These are phyloP conservation scores for Serendipita sp. DNA, from an alignment of 768 basidiomycete genomes.

Conservation along the genomic window DNA sequence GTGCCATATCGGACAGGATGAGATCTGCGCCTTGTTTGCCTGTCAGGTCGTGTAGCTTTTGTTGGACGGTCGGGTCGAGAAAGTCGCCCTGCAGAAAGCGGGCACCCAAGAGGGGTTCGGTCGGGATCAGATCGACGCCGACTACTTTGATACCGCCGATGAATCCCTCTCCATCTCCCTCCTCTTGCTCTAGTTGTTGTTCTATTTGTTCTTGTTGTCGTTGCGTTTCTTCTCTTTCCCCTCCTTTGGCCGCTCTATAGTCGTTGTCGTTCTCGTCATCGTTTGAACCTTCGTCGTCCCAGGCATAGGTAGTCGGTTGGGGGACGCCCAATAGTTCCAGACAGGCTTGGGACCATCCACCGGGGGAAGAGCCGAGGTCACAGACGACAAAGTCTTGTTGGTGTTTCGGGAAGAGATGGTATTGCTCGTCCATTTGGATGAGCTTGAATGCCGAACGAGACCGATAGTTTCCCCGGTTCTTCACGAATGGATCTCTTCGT, in stretches of 20 bases:
- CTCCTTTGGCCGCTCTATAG: neutral
- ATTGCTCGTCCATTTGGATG: slow-evolving; percentile 52
- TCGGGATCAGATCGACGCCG: slow-evolving; percentile 66
- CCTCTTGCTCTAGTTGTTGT: slow-evolving; percentile 15
- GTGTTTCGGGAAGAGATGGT: slow-evolving; percentile 33
- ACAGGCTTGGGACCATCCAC: slow-evolving; percentile 87
- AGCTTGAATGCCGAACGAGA: slow-evolving; percentile 90
- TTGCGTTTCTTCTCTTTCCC: neutral
- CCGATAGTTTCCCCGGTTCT: slow-evolving; percentile 44
- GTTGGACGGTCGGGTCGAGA: slow-evolving; percentile 36
- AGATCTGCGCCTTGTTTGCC: slow-evolving; percentile 44
- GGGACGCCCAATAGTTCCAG: slow-evolving; percentile 36
- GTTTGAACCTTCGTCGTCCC: slow-evolving; percentile 2
- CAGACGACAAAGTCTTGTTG: slow-evolving; percentile 31
- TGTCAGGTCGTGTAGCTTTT: slow-evolving; percentile 20
- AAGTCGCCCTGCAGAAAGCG: slow-evolving; percentile 66
- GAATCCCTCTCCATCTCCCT: slow-evolving; percentile 19
- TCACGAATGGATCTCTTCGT: slow-evolving; percentile 54
- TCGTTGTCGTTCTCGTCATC: neutral
- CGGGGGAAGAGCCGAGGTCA: slow-evolving; percentile 85
- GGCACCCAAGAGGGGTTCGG: slow-evolving; percentile 59
- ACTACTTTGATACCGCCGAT: slow-evolving; percentile 35
- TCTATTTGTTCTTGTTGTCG: neutral
- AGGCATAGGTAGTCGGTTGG: slow-evolving; percentile 19
- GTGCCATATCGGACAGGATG: slow-evolving; percentile 82